Evolutionary conservation across 768 basidiomycete genomes (phyloP).

Genomic region (Amanita thiersii): DNA sequence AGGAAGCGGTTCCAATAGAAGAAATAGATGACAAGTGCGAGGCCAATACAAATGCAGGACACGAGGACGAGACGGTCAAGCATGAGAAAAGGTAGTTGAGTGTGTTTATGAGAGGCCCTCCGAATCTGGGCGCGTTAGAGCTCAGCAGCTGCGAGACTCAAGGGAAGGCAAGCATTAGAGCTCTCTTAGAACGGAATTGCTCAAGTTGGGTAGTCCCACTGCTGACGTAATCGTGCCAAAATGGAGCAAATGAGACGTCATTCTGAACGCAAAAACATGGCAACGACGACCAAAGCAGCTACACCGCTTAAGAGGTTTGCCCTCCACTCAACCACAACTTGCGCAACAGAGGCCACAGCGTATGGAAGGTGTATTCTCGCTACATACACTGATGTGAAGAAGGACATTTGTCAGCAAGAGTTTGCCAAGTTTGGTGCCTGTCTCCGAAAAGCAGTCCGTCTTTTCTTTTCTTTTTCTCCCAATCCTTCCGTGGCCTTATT

Average conservation of each 20-base stretch:
- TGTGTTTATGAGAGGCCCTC: too few relatives aligned
- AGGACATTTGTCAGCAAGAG: slow-evolving; percentile 78
- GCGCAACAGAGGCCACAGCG: slow-evolving; percentile 57
- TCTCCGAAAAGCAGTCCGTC: slow-evolving; percentile 65
- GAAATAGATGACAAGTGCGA: slow-evolving; percentile 60
- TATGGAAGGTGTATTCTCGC: slow-evolving; percentile 89
- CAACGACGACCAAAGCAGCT: slow-evolving; percentile 15
- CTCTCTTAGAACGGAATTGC: neutral
- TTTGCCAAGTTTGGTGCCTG: slow-evolving; percentile 82
- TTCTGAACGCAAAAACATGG: slow-evolving; percentile 14
- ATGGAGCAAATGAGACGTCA: neutral
- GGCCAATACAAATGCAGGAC: slow-evolving; percentile 49
- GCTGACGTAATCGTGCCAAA: slow-evolving; percentile 5
- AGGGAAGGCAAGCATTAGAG: neutral
- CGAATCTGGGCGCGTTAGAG: too few relatives aligned
- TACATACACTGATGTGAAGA: slow-evolving; percentile 75
- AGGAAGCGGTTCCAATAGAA: slow-evolving; percentile 91
- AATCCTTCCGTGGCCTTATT: slow-evolving; percentile 7
- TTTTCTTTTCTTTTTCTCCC: neutral
- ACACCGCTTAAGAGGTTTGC: slow-evolving; percentile 58
- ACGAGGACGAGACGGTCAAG: slow-evolving; percentile 54
- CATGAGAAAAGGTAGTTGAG: slow-evolving; percentile 25
- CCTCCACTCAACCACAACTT: slow-evolving; percentile 64
- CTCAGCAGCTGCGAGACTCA: neutral
- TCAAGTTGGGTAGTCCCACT: neutral